Base-by-base conservation (phyloP, 2,329 filamentous ascomycete genomes). In the Ascochyta viciae-villosae region DNA sequence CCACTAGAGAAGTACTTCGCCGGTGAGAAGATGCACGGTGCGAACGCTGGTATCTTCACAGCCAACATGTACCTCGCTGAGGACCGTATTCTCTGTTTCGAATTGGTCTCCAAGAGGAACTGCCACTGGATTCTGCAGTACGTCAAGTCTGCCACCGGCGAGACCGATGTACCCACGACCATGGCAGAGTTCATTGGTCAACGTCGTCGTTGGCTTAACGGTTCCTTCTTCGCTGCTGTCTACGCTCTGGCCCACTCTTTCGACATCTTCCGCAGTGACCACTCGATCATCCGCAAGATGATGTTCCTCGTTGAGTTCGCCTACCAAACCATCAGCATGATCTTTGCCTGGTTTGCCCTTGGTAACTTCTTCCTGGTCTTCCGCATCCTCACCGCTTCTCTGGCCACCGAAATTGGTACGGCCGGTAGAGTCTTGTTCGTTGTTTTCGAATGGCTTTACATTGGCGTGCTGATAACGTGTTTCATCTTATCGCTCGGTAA, bases 41-140 rank as follows among this genome's bases (percentile, higher is more conserved):
- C 90, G 51, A 92, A 92, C 64, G 94, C 94, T 12, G 95, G 94
- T 72, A 94, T 98, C 63, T 99, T 99, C 79, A 96, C 94, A 3
- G 94, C 95, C 65, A 99, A 99, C 78, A 99, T 99, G 95, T 99
- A 98, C 73, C 85, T 99, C 55, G 95, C 95, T 52, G 95, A 99
- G 74, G 95, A 99, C 84, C 91, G 95, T 82, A 99, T 99, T 73
- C 87, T 99, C 33, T 99, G 95, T 77, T 99, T 96, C 83, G 95
- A 99, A 78, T 87, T 99, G 47, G 95, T 99, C 58, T 92, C 93
- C 41, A 99, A 99, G 81, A 88, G 95, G 62, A 97, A 97, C 74
- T 97, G 93, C 74, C 90, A 94, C 71, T 99, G 95, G 95, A 91
- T 98, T 57, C 79, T 99, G 68, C 93, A 97, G 73, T 99, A 99